Evolutionary conservation across 176 grass and related monocot genomes (phyloP).

Genomic region (Paspalum vaginatum): DNA sequence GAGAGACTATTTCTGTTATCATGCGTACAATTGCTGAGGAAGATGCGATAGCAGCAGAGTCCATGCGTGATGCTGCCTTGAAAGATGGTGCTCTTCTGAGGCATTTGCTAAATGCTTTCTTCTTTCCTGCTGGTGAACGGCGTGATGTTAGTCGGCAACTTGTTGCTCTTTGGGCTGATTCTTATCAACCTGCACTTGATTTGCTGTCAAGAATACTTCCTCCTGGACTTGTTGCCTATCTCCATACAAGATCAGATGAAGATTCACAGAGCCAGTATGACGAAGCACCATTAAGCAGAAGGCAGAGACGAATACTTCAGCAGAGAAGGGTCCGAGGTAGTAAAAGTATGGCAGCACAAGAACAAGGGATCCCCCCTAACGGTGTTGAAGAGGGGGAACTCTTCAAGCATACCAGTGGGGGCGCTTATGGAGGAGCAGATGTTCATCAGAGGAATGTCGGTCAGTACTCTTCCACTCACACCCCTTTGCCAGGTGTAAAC

Average conservation of each 20-base stretch:
- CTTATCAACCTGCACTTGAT: conserved; percentile 94
- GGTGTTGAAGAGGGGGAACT: conserved; percentile 61
- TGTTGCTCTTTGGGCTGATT: conserved; percentile 99
- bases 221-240: conserved; percentile 99
- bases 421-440: conserved; percentile 54
- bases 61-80: conserved; percentile 97
- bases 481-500: conserved; percentile 46
- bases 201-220: conserved; percentile 94
- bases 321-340: conserved; percentile 65
- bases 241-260: conserved; percentile 87
- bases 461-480: conserved; percentile 44
- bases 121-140: conserved; percentile 81
- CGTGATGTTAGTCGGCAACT: conserved; percentile 95
- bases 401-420: conserved; percentile 36
- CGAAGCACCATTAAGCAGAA: conserved; percentile 84
- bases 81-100: conserved; percentile 97
- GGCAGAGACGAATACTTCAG: conserved; percentile 80
- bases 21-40: conserved; percentile 99
- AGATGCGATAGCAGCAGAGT: conserved; percentile 99
- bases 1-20: conserved; percentile 95
- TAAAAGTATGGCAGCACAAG: conserved; percentile 60
- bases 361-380: conserved; percentile 54
- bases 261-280: conserved; percentile 93
- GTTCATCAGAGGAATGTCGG: conserved; percentile 51
- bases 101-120: conserved; percentile 96